Conservation (phyloP, 371 early-diverging fungal genomes). For the Blakeslea trispora region DNA sequence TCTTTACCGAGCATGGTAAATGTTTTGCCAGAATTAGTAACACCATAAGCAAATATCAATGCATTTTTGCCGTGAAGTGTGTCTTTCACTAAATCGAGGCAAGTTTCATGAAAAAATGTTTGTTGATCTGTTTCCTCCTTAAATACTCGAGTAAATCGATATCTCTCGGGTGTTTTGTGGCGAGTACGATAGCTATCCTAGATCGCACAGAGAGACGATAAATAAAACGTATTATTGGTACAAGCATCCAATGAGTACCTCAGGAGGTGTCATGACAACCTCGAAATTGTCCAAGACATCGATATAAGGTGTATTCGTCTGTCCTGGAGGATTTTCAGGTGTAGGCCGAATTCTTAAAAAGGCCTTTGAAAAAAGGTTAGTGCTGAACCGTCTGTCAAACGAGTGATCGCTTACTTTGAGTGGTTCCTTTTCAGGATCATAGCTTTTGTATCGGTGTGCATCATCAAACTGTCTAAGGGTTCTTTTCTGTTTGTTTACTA, state of each 20-base stretch:
- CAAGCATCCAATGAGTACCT: too few species aligned
- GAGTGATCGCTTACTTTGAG: constrained; percentile 5
- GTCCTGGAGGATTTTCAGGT: constrained; percentile 12
- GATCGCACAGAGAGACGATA: background rate
- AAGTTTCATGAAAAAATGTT: constrained; percentile 60
- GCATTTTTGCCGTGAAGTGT: constrained; percentile 60
- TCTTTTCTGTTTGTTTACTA: background rate
- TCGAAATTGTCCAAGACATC: constrained; percentile 43
- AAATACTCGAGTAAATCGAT: constrained; percentile 69
- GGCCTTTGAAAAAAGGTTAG: constrained; percentile 25
- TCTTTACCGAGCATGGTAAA: constrained; percentile 61
- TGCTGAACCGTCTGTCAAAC: too few species aligned
- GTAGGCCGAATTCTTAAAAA: constrained; percentile 47
- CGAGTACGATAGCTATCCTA: constrained; percentile 45
- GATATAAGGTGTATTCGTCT: constrained; percentile 36
- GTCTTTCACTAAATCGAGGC: constrained; percentile 55
- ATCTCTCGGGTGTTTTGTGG: constrained; percentile 49
- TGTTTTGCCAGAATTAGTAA: constrained; percentile 86
- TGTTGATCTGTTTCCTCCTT: constrained; percentile 46
- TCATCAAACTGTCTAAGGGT: background rate
- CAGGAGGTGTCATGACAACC: constrained; percentile 50
- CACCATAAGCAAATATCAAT: constrained; percentile 72
- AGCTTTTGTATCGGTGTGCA: constrained; percentile 7
- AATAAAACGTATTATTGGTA: background rate
- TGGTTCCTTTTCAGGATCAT: constrained; percentile 15